Conservation (phyloP, 1,139 yeast genomes). For the Candida buenavistaensis region DNA sequence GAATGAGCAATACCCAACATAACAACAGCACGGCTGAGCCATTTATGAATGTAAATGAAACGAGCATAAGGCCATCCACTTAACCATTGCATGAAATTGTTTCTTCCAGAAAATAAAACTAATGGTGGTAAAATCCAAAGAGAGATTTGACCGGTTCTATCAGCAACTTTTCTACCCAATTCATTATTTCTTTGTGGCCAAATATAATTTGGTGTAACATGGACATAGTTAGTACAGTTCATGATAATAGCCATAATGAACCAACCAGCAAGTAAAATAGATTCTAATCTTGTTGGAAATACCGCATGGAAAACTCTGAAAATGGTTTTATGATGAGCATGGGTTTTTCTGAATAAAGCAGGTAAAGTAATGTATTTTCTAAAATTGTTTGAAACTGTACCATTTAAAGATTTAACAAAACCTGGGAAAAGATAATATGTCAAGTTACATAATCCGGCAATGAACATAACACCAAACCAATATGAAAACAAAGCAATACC, state of each 20-base stretch:
- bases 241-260: constrained; percentile 50
- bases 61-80: constrained; percentile 69
- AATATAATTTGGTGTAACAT: constrained; percentile 34
- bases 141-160: constrained; percentile 57
- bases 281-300: constrained; percentile 67
- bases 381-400: constrained; percentile 32
- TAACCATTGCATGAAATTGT: constrained; percentile 60
- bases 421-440: constrained; percentile 36
- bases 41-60: constrained; percentile 64
- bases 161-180: constrained; percentile 57
- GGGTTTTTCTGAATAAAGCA: constrained; percentile 43
- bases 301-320: constrained; percentile 32
- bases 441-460: constrained; percentile 44
- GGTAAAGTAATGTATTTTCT: constrained; percentile 50
- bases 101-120: constrained; percentile 63
- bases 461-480: constrained; percentile 43
- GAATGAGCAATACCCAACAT: constrained; percentile 51
- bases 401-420: constrained; percentile 30
- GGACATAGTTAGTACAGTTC: constrained; percentile 39
- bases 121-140: constrained; percentile 51
- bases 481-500: constrained; percentile 50
- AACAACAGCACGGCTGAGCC: constrained; percentile 55
- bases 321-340: constrained; percentile 36
- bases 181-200: constrained; percentile 36
- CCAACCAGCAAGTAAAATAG: constrained; percentile 50